phyloP scores from a whole-genome alignment of 2,329 filamentous ascomycete species.

The Ciborinia camelliae region DNA sequence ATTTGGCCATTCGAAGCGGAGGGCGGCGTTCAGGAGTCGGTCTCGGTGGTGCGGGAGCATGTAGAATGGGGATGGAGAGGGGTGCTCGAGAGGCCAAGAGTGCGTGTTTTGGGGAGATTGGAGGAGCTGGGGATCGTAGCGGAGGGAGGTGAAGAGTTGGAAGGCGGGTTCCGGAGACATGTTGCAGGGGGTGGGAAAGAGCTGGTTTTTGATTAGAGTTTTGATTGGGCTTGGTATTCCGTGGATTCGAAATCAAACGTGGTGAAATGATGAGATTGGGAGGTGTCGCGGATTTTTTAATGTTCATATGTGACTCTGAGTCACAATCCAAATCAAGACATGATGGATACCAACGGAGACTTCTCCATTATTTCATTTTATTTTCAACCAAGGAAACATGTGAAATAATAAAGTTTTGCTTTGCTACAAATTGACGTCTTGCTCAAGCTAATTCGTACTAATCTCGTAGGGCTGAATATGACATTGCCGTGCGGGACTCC shows the following conservation, averaged over 20 bases:
- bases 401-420: background rate
- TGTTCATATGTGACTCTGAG: background rate
- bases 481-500: too few relatives aligned
- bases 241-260: too few relatives aligned
- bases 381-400: background rate
- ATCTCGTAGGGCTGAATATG: background rate
- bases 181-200: background rate
- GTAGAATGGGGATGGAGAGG: conserved; percentile 61
- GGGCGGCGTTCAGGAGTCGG: conserved; percentile 65
- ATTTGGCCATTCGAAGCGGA: conserved; percentile 52
- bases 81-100: conserved; percentile 44
- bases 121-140: conserved; percentile 61
- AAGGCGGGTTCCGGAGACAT: conserved; percentile 41
- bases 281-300: background rate
- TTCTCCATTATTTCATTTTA: background rate
- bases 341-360: background rate
- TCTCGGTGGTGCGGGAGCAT: conserved; percentile 77
- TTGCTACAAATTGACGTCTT: background rate
- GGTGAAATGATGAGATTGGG: background rate
- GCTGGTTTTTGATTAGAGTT: background rate
- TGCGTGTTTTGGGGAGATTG: conserved; percentile 32
- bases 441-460: too few relatives aligned
- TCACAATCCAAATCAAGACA: background rate
- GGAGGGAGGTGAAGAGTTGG: conserved; percentile 66
- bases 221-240: background rate